phyloP scores from a whole-genome alignment of 352 stramenopile species.

The Globisporangium splendens region DNA sequence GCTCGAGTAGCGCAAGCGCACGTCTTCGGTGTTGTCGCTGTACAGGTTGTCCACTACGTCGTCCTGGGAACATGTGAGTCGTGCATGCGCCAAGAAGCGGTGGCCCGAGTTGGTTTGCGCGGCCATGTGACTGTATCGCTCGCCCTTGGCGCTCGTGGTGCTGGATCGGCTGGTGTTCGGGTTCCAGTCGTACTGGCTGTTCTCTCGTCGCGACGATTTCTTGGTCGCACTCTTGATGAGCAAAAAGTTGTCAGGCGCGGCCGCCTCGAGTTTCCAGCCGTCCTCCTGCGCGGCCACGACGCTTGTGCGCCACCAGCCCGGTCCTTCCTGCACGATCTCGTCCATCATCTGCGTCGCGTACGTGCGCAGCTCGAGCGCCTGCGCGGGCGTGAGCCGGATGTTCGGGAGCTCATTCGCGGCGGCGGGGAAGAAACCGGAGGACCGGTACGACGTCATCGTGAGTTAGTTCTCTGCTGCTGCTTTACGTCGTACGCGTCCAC shows the following conservation, averaged over 20 bases:
- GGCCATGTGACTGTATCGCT: constrained; percentile 16
- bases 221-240: constrained; percentile 43
- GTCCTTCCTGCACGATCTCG: constrained; percentile 50
- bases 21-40: constrained; percentile 52
- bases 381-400: constrained; percentile 39
- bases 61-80: constrained; percentile 50
- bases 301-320: constrained; percentile 62
- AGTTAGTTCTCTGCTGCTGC: too few relatives aligned
- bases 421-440: constrained; percentile 34
- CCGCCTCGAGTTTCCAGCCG: constrained; percentile 55
- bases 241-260: constrained; percentile 42
- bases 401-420: constrained; percentile 43
- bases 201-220: too few relatives aligned
- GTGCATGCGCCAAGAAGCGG: constrained; percentile 59
- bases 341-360: constrained; percentile 48
- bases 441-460: too few relatives aligned
- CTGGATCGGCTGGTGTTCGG: too few relatives aligned
- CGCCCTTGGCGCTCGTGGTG: neutral
- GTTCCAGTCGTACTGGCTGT: neutral
- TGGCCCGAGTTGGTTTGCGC: constrained; percentile 20
- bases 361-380: constrained; percentile 59
- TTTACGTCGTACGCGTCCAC: too few relatives aligned
- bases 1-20: constrained; percentile 33
- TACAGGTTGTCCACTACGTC: constrained; percentile 61
- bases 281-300: constrained; percentile 32